These are phyloP conservation scores for Graphilbum ipis-grandicollis DNA, from an alignment of 2,329 filamentous ascomycete genomes.

Conservation along the genomic window DNA sequence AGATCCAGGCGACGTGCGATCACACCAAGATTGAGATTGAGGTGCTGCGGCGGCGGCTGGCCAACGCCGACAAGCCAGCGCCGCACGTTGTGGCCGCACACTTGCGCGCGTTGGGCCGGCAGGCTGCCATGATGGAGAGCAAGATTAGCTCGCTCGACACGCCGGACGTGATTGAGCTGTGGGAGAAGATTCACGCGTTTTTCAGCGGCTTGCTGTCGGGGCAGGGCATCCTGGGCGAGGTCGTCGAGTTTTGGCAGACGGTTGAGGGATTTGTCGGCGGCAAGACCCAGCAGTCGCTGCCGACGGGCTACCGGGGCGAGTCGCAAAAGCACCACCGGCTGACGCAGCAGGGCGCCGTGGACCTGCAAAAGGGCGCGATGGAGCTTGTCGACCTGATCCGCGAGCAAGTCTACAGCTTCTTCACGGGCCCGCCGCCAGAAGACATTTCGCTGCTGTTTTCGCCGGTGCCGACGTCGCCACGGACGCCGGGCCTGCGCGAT, in stretches of 20 bases:
- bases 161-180: conserved; percentile 68
- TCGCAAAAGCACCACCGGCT: conserved; percentile 69
- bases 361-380: conserved; percentile 59
- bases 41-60: conserved; percentile 66
- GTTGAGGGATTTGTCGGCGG: conserved; percentile 81
- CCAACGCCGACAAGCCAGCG: conserved; percentile 46
- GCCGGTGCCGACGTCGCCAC: conserved; percentile 53
- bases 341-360: conserved; percentile 48
- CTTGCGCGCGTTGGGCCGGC: conserved; percentile 55
- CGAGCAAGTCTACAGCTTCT: conserved; percentile 65
- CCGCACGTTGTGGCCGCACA: conserved; percentile 55
- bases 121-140: conserved; percentile 43
- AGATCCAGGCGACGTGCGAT: conserved; percentile 64
- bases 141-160: conserved; percentile 54
- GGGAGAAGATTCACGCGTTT: conserved; percentile 73
- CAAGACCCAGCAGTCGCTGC: conserved; percentile 62
- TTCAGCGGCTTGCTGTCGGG: conserved; percentile 58
- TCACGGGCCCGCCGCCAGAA: conserved; percentile 74
- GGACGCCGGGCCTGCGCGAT: conserved; percentile 48
- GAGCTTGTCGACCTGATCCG: conserved; percentile 74
- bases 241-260: conserved; percentile 87
- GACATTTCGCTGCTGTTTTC: conserved; percentile 81
- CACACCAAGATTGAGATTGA: conserved; percentile 87
- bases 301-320: conserved; percentile 64
- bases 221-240: conserved; percentile 70